Base-by-base conservation (phyloP, 495 filamentous ascomycete genomes). In the Neurospora discreta region DNA sequence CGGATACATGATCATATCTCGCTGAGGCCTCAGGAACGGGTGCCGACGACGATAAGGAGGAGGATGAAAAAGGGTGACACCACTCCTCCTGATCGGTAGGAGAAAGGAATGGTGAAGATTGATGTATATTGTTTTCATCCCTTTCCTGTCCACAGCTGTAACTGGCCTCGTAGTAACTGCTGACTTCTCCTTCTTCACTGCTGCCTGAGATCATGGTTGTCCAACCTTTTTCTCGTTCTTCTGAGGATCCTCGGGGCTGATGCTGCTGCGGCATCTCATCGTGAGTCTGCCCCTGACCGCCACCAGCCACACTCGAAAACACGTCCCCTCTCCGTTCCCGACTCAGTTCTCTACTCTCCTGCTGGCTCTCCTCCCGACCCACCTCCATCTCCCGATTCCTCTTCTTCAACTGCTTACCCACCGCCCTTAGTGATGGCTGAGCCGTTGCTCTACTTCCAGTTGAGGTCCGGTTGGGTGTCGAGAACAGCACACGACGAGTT, bases 211-310 rank as follows among this genome's bases (percentile, higher is more conserved):
- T 65, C 7, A 33, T 65, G 7, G 52, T 18, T 18, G 26, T 36
- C 52, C 52, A 65, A 2, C 26, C 52, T 60, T 60, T 1, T 30
- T 60, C 23, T 26, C 20, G 3, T 18, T 65, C 52, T 0, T 65
- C 52, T 1, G 26, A 65, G 0, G 52, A 60, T 3, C 23, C 52
- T 16, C 20, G 23, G 3, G 7, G 0, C 8, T 18, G 26, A 0
- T 18, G 2, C 23, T 30, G 11, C 33, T 36, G 33, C 33, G 4
- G 33, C 3, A 36, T 3, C 6, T 3, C 3, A 36, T 6, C 33
- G 33, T 36, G 33, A 11, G n/a, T 8, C 11, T 2, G 18, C 9
- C 1, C 4, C 9, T 46, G n/a, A 46, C 18, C 18, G 23, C n/a
- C n/a, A 13, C 20, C 10, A 52, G 20, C 20, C 1, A 58, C 15